Evolutionary conservation across 805 yeast genomes (phyloP).

Genomic region (Priceomyces melissophilus): DNA sequence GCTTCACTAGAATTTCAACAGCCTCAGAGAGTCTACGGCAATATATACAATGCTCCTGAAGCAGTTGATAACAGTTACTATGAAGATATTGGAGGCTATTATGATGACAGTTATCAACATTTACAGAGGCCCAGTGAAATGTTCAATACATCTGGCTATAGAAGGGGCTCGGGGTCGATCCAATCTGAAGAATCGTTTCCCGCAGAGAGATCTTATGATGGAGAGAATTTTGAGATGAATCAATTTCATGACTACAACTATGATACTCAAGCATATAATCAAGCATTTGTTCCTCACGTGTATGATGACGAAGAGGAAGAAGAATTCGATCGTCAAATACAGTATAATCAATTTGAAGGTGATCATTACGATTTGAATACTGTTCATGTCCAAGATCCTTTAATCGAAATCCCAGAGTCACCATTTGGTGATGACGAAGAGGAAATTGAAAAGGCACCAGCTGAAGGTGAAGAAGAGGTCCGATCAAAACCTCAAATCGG

Average conservation of each 20-base stretch:
- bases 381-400: conserved; percentile 18
- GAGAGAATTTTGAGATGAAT: conserved; percentile 17
- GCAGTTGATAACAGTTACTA: conserved; percentile 13
- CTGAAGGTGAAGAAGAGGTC: conserved; percentile 28
- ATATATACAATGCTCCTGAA: background rate
- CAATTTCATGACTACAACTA: conserved; percentile 20
- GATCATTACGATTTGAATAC: conserved; percentile 40
- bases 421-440: conserved; percentile 26
- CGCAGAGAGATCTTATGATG: conserved; percentile 3
- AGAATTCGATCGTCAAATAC: conserved; percentile 37
- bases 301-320: conserved; percentile 39
- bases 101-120: conserved; percentile 16
- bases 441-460: conserved; percentile 30
- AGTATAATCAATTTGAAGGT: conserved; percentile 37
- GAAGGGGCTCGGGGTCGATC: conserved; percentile 15
- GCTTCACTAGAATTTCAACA: conserved; percentile 26
- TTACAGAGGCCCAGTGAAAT: conserved; percentile 22
- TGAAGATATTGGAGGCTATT: conserved; percentile 20
- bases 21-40: conserved; percentile 22
- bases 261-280: conserved; percentile 19
- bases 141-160: conserved; percentile 20
- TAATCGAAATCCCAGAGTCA: conserved; percentile 14
- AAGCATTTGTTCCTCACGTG: conserved; percentile 43
- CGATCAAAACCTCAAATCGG: conserved; percentile 33
- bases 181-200: conserved; percentile 15